Evolutionary conservation across 805 yeast genomes (phyloP), one percentile per base, ranked within the genome.

Genomic region (Lipomyces kockii): DNA sequence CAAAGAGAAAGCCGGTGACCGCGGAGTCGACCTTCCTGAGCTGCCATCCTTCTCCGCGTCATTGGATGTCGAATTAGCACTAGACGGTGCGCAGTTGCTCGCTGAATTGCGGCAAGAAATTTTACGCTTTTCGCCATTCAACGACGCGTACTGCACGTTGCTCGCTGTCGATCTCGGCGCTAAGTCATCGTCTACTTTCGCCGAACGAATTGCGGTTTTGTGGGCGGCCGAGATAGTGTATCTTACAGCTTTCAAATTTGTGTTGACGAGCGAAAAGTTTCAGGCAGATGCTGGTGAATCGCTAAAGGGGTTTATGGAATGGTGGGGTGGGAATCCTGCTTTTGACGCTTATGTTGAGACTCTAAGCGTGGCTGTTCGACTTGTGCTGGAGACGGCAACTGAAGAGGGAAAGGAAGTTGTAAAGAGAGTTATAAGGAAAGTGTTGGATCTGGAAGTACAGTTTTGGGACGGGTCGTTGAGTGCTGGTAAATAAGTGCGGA

Each of bases 121-220:
- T 54, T 32, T 32, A 20, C 17, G 35, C 1, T 54, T 54, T 11
- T 54, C 58, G 27, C 22, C 11, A 8, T 25, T 54, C 32, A 54
- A 54, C 35, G 58, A 54, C 22, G 22, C 35, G 22, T 54, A 54
- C 35, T 54, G 58, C 22, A 17, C 32, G 11, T 54, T 54, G 37
- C 35, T 54, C 11, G 58, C 58, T n/a, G 27, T 54, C n/a, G 58
- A 54, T 17, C 58, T 54, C 27, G 58, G 58, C 12, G 58, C 58
- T 1, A 25, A 54, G 22, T 25, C 58, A 9, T 20, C 12, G 29
- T 20, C 27, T 11, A 25, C 58, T 11, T 54, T 54, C 14, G 29
- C 32, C 27, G 35, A 17, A 27, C 32, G 58, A 20, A 17, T 54
- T 12, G 27, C 58, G 3, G 58, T 54, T 7, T 27, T 54, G 27